A percentile compares a stretch with the other conserved stretches of the same genome.
Conservation (phyloP, 73 alveolate species). For the Blepharisma stoltei region DNA sequence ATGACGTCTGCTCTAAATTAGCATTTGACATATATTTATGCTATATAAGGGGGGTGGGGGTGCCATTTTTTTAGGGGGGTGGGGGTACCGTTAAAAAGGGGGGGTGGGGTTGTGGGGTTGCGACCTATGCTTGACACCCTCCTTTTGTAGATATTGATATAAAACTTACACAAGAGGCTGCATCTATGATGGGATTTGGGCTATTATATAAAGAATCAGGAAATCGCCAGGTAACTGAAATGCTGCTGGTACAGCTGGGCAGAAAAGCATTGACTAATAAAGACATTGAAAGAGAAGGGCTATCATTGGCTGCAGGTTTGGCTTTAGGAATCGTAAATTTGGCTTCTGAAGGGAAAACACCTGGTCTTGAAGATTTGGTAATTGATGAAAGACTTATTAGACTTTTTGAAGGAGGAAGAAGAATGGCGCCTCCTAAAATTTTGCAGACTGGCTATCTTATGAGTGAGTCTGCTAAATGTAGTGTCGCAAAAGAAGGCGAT, state of each 20-base stretch:
- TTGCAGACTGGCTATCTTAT: slow-evolving; percentile 58
- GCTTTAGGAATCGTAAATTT: slow-evolving; percentile 96
- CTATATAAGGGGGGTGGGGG: no score
- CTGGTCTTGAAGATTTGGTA: slow-evolving; percentile 72
- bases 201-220: slow-evolving; percentile 86
- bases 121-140: no score
- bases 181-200: slow-evolving; percentile 97
- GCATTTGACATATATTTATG: no score
- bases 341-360: slow-evolving; percentile 83
- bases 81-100: no score
- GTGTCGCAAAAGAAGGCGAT: slow-evolving; percentile 82
- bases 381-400: slow-evolving; percentile 92
- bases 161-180: slow-evolving; percentile 87
- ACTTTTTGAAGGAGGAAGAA: slow-evolving; percentile 88
- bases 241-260: slow-evolving; percentile 92
- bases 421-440: slow-evolving; percentile 68
- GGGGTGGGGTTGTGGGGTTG: no score
- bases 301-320: slow-evolving; percentile 92
- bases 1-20: no score
- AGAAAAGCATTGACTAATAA: slow-evolving; percentile 92
- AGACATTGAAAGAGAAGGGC: slow-evolving; percentile 94
- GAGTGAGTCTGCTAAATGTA: slow-evolving; percentile 60
- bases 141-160: slow-evolving; percentile 88
- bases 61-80: no score
- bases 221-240: slow-evolving; percentile 94